These are phyloP conservation scores for Ochetophila trinervis DNA, from an alignment of 306 rosid species.

Conservation along the genomic window DNA sequence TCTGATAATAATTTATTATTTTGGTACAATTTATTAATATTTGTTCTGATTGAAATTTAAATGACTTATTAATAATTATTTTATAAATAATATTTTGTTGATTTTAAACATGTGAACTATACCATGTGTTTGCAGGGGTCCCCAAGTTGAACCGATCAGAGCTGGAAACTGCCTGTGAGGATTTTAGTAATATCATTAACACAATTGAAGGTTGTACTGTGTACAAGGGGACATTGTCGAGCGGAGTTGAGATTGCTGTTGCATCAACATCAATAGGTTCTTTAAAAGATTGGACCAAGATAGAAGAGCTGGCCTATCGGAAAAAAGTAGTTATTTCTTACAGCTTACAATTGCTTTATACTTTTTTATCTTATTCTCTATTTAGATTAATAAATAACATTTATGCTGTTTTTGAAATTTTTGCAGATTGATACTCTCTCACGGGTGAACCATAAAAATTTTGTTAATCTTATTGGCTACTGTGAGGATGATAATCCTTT, in stretches of 20 bases:
- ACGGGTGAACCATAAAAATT: slow-evolving; percentile 86
- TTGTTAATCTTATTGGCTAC: slow-evolving; percentile 80
- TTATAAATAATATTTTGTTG: too few relatives aligned
- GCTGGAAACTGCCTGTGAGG: slow-evolving; percentile 89
- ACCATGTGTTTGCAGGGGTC: slow-evolving; percentile 50
- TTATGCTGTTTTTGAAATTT: slow-evolving; percentile 21
- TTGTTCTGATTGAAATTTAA: too few relatives aligned
- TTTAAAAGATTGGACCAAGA: slow-evolving; percentile 71
- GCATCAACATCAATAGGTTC: slow-evolving; percentile 51
- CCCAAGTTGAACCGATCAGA: slow-evolving; percentile 83
- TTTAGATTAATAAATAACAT: not conserved
- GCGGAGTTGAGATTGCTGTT: slow-evolving; percentile 94
- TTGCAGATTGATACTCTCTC: slow-evolving; percentile 74
- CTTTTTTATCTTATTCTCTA: slow-evolving; percentile 2
- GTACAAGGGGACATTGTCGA: slow-evolving; percentile 90
- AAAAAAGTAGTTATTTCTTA: slow-evolving; percentile 53
- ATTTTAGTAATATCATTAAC: slow-evolving; percentile 80
- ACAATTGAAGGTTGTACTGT: slow-evolving; percentile 40
- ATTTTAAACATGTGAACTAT: slow-evolving; percentile 7
- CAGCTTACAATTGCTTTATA: slow-evolving; percentile 7
- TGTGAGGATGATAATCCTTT: slow-evolving; percentile 93
- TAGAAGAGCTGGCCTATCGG: slow-evolving; percentile 53
- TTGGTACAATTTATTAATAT: not conserved
- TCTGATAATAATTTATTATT: not conserved
- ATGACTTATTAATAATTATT: too few relatives aligned